These are phyloP conservation scores for Rhizopus sp. DNA, from an alignment of 371 early-diverging fungal genomes.

Conservation along the genomic window DNA sequence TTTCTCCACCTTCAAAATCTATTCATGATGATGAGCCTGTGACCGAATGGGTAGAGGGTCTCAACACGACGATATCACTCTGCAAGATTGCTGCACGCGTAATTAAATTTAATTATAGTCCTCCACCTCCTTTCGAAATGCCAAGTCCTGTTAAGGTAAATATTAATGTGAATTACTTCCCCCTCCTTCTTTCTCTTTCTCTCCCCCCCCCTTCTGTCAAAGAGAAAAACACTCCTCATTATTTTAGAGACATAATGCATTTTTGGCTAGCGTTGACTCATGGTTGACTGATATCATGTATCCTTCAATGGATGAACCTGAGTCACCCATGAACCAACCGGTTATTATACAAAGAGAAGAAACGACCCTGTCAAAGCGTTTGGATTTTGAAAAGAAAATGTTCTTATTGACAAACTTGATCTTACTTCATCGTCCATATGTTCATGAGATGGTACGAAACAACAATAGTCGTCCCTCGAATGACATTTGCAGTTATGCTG, in stretches of 20 bases:
- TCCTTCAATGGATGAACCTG: slow-evolving; percentile 15
- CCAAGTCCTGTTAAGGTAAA: slow-evolving; percentile 37
- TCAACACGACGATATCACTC: slow-evolving; percentile 30
- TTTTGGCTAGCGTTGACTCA: slow-evolving; percentile 27
- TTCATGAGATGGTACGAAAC: slow-evolving; percentile 27
- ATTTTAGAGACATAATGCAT: slow-evolving; percentile 26
- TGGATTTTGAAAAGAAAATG: slow-evolving; percentile 19
- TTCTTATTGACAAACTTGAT: slow-evolving; percentile 36
- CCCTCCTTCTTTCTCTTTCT: neutral
- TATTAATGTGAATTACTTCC: neutral
- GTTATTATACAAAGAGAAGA: slow-evolving; percentile 1
- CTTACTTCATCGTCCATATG: slow-evolving; percentile 45
- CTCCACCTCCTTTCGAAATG: slow-evolving; percentile 32
- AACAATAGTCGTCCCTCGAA: slow-evolving; percentile 28
- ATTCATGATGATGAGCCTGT: slow-evolving; percentile 22
- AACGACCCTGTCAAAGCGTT: slow-evolving; percentile 6
- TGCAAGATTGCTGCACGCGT: slow-evolving; percentile 43
- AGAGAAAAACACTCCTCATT: neutral
- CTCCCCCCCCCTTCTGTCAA: neutral
- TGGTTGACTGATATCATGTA: slow-evolving; percentile 27
- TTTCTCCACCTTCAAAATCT: slow-evolving; percentile 22
- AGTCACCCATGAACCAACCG: slow-evolving; percentile 4
- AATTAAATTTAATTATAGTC: slow-evolving; percentile 42
- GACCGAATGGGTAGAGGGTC: slow-evolving; percentile 21
- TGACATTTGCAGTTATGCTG: slow-evolving; percentile 42